A percentile compares a stretch with the other conserved stretches of the same genome.
Evolutionary conservation across 768 basidiomycete genomes (phyloP).

Genomic region (Hemileccinum impolitum): DNA sequence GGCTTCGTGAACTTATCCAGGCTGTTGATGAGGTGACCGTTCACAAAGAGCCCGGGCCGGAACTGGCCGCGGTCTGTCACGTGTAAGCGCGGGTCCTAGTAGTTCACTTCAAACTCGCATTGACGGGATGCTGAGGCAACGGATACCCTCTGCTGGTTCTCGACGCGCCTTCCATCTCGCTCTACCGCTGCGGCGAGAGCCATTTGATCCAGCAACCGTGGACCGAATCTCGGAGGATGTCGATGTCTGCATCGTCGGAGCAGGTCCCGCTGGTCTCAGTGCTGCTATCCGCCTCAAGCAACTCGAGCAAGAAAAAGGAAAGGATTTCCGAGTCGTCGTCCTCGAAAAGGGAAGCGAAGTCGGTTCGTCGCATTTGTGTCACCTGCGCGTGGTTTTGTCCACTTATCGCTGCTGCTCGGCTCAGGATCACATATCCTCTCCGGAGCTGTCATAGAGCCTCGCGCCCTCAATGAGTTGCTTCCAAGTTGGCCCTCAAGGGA

Average conservation of each 20-base stretch:
- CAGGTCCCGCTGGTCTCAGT: conserved; percentile 90
- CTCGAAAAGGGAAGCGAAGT: conserved; percentile 94
- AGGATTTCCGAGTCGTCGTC: conserved; percentile 86
- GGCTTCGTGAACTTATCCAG: no score
- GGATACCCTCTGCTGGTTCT: neutral
- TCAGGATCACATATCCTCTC: conserved; percentile 92
- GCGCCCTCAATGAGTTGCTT: conserved; percentile 85
- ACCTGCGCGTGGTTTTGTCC: neutral
- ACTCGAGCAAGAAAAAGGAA: conserved; percentile 74
- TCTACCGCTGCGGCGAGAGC: conserved; percentile 24
- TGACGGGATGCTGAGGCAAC: conserved; percentile 8
- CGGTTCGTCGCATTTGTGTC: conserved; percentile 52
- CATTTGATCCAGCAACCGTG: conserved; percentile 54
- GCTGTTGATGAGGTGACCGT: no score
- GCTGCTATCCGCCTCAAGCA: conserved; percentile 97
- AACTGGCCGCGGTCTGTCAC: no score
- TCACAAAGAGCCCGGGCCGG: no score
- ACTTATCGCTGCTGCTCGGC: neutral
- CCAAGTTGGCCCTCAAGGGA: conserved; percentile 72
- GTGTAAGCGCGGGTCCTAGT: no score
- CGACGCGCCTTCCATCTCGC: conserved; percentile 19
- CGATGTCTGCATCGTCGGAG: conserved; percentile 97
- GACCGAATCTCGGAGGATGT: conserved; percentile 89
- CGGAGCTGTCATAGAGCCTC: conserved; percentile 92
- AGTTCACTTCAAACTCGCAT: no score